Conservation (phyloP, 2,329 filamentous ascomycete genomes). For the Curvularia lunata region DNA sequence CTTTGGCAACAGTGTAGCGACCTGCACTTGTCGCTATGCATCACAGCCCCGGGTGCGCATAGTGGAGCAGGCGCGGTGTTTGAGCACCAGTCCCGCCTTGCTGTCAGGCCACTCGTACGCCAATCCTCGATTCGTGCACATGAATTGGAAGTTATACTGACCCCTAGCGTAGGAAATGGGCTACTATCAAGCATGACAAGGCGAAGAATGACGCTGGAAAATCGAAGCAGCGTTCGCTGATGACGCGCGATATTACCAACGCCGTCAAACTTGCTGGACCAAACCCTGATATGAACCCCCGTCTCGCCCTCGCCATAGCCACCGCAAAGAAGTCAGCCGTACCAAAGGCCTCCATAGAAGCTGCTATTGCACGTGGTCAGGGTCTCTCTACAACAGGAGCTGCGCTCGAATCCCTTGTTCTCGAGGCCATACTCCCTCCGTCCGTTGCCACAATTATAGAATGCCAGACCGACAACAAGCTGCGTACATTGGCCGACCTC, state of each 20-base stretch:
- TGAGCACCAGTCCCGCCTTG: constrained; percentile 36
- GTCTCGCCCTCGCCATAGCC: constrained; percentile 73
- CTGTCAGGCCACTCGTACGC: constrained; percentile 47
- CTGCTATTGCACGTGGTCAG: constrained; percentile 85
- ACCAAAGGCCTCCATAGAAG: constrained; percentile 83
- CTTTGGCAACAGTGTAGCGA: constrained; percentile 13
- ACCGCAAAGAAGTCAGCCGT: constrained; percentile 85
- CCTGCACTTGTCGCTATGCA: constrained; percentile 30
- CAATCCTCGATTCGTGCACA: neutral
- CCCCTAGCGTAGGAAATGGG: constrained; percentile 73
- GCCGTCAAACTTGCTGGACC: constrained; percentile 79
- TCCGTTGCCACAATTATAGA: constrained; percentile 80
- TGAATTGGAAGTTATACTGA: constrained; percentile 1
- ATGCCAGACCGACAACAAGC: constrained; percentile 82
- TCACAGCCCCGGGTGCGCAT: constrained; percentile 17
- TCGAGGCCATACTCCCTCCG: constrained; percentile 81
- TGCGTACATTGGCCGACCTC: constrained; percentile 75
- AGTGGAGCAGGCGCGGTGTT: constrained; percentile 31
- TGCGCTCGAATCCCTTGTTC: constrained; percentile 75
- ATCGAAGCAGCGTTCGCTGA: constrained; percentile 69
- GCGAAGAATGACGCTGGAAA: constrained; percentile 83
- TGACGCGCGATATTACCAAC: constrained; percentile 75
- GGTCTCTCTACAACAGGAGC: constrained; percentile 77
- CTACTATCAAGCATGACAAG: constrained; percentile 95
- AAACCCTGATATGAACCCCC: constrained; percentile 75